phyloP scores from a whole-genome alignment of 164 flowering plant species.

The Tetrastigma voinierianum region DNA sequence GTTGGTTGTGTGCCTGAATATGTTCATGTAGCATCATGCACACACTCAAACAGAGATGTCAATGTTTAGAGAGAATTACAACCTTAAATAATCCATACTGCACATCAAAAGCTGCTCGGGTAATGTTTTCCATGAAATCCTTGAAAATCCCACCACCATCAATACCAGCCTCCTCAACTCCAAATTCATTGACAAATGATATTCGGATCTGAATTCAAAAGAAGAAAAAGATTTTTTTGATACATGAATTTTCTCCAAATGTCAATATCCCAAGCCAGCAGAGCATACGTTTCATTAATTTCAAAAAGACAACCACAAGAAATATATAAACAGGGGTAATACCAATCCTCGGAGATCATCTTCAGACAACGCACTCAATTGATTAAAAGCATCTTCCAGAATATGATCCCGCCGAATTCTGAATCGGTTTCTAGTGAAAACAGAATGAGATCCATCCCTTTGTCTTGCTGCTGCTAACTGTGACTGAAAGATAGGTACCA shows the following conservation, averaged over 20 bases:
- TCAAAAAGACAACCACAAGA: not conserved
- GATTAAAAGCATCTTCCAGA: constrained; percentile 91
- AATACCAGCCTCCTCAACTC: constrained; percentile 99
- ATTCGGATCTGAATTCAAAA: constrained; percentile 70
- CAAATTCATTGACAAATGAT: constrained; percentile 89
- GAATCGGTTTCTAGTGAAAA: constrained; percentile 65
- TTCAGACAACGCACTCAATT: constrained; percentile 78
- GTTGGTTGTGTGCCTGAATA: too few relatives aligned
- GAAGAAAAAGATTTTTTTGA: not conserved
- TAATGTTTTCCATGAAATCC: constrained; percentile 97
- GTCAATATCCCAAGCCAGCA: constrained; percentile 3
- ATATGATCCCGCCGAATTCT: constrained; percentile 87
- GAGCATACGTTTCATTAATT: not conserved
- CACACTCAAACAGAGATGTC: too few relatives aligned
- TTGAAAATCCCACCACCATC: constrained; percentile 99
- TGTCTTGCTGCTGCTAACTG: constrained; percentile 72
- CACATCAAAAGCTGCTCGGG: constrained; percentile 90
- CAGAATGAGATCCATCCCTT: constrained; percentile 53
- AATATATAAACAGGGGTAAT: constrained; percentile 8
- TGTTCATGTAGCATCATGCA: too few relatives aligned
- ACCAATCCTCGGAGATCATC: constrained; percentile 86
- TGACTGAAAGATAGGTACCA: constrained; percentile 44
- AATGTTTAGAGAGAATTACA: not conserved
- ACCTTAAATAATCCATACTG: constrained; percentile 99
- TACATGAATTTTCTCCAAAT: not conserved